Percentiles rank a stretch among this genome's conserved stretches.
Conservation (phyloP, 2,329 filamentous ascomycete genomes). For the Ophiostoma quercus region DNA sequence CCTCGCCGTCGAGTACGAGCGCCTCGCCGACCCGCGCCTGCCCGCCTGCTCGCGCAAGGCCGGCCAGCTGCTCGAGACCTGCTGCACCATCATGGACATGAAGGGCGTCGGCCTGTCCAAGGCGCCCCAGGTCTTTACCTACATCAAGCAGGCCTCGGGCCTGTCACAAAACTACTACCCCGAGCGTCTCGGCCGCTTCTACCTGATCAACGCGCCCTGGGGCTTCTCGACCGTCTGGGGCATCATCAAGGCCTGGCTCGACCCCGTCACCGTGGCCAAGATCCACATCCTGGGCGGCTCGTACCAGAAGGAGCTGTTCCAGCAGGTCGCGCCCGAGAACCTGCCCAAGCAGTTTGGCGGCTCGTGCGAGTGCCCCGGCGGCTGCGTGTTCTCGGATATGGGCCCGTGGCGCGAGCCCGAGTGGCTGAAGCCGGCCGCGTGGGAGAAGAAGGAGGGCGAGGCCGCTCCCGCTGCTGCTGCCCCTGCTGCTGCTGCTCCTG, state of each 20-base stretch:
- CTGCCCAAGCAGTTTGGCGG: slow-evolving; percentile 83
- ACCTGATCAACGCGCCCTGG: slow-evolving; percentile 97
- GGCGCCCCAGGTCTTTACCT: slow-evolving; percentile 78
- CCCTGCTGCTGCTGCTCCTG: slow-evolving; percentile 30
- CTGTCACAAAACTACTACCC: slow-evolving; percentile 99
- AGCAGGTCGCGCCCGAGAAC: slow-evolving; percentile 83
- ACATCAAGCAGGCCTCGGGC: slow-evolving; percentile 75
- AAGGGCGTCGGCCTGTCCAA: slow-evolving; percentile 85
- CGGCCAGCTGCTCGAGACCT: slow-evolving; percentile 87
- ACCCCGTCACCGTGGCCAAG: slow-evolving; percentile 94
- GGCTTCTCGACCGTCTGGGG: slow-evolving; percentile 82
- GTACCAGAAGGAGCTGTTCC: slow-evolving; percentile 79
- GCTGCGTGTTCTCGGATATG: slow-evolving; percentile 79
- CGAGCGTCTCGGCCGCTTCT: slow-evolving; percentile 90
- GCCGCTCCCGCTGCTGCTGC: slow-evolving; percentile 35
- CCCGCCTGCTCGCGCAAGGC: slow-evolving; percentile 92
- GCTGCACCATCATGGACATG: slow-evolving; percentile 97
- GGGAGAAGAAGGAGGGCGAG: slow-evolving; percentile 47
- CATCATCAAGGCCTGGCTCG: slow-evolving; percentile 87
- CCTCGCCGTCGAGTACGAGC: slow-evolving; percentile 96
- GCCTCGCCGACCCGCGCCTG: slow-evolving; percentile 83
- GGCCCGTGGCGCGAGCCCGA: slow-evolving; percentile 79
- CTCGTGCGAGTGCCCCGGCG: slow-evolving; percentile 71
- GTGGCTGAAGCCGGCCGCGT: slow-evolving; percentile 62
- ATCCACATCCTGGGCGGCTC: slow-evolving; percentile 80